Evolutionary conservation across 768 basidiomycete genomes (phyloP), one percentile per base, ranked within the genome.

Genomic region (Mycena galopus): DNA sequence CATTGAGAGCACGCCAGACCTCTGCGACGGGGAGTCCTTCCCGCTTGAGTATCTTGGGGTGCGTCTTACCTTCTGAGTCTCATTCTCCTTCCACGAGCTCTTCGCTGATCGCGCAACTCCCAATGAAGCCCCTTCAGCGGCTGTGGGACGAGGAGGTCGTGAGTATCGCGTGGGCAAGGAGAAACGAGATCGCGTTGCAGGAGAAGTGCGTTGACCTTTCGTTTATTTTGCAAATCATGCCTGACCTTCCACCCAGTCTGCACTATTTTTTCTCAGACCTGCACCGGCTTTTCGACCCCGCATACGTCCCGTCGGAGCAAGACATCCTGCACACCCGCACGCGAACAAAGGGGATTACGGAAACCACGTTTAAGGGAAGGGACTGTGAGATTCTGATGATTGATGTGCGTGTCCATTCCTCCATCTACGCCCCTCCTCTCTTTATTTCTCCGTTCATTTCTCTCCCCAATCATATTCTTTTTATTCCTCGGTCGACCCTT

Each of bases 321-420:
- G 96, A 97, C 78, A 96, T 97, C 73, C 89, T 98, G 32, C 92
- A 91, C 50, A 91, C 92, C 69, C 88, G 95, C 66, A 93, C 93
- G 47, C 91, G 95, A 68, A 96, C 96, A 21, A 95, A 94, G 16
- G 96, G 96, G 23, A 96, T 96, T 79, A 94, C 93, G 7, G 94
- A 96, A 81, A 97, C 95, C 0, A 88, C 16, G 39, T 42, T 42
- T 42, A 42, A 89, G 12, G 96, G 97, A 83, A 85, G 86, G 39
- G 86, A 88, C 73, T 92, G 91, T 42, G 92, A 94, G 73, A 91
- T 96, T 90, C 86, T 95, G 64, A 94, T 98, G 92, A 93, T 97
- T 65, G 96, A 98, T 77, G 96, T 72, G 50, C n/a, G 57, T 16
- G 39, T 42, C 39, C 39, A 16, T 8, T 42, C 39, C 39, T 16